Percentiles rank a stretch among this genome's conserved stretches.
These are phyloP conservation scores for Cutaneotrichosporon sp. DNA, from an alignment of 1,284 basidiomycete species.

Conservation along the genomic window DNA sequence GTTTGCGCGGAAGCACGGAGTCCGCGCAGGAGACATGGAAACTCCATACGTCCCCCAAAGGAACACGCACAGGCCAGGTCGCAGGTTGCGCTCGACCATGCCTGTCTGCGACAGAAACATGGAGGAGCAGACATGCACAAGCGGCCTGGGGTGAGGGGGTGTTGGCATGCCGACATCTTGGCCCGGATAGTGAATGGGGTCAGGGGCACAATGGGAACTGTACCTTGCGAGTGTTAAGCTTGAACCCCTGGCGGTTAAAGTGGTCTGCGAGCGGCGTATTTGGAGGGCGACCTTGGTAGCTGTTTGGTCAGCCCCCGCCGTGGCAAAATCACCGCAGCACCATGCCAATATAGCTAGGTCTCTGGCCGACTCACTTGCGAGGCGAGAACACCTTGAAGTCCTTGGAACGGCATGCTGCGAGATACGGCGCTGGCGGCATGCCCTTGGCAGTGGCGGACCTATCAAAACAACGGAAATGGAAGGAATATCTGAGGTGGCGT, in stretches of 20 bases:
- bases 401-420: conserved; percentile 33
- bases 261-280: conserved; percentile 46
- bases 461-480: conserved; percentile 44
- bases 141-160: not conserved
- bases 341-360: not conserved
- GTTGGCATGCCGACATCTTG: not conserved
- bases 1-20: not conserved
- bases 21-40: too few relatives aligned
- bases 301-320: conserved; percentile 10
- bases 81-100: not conserved
- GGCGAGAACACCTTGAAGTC: conserved; percentile 47
- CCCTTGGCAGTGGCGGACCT: conserved; percentile 28
- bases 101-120: not conserved
- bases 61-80: too few relatives aligned
- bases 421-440: conserved; percentile 22
- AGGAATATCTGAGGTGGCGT: conserved; percentile 30
- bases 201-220: conserved; percentile 4
- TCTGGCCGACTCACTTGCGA: conserved; percentile 35
- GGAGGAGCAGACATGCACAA: not conserved
- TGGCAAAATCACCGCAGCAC: not conserved
- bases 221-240: conserved; percentile 51
- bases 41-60: too few relatives aligned
- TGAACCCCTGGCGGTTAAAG: conserved; percentile 49
- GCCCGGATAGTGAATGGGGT: not conserved
- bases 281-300: conserved; percentile 46